A percentile compares a stretch with the other conserved stretches of the same genome.
Conservation (phyloP, 73 alveolate genomes). For the Effrenium voratum region DNA sequence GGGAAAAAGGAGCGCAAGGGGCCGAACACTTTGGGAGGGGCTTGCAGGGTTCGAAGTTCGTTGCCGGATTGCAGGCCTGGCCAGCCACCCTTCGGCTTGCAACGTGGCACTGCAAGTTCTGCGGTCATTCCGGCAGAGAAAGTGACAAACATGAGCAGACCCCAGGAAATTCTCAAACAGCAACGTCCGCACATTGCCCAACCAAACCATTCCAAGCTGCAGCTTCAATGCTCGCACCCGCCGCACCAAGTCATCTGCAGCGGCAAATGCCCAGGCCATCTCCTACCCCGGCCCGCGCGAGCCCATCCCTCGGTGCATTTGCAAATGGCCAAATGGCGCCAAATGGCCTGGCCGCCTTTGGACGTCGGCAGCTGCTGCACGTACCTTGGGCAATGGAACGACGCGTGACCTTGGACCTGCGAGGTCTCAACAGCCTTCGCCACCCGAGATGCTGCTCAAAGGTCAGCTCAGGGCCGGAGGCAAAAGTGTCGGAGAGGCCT, state of each 20-base stretch:
- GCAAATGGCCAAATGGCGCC: not conserved
- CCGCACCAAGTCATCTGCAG: not conserved
- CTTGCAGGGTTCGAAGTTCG: no score
- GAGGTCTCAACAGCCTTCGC: no score
- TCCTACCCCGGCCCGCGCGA: not conserved
- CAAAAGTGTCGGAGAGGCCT: conserved; percentile 48
- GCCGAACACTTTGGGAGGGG: no score
- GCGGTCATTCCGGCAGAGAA: no score
- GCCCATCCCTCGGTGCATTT: not conserved
- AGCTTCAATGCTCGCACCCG: conserved; percentile 22
- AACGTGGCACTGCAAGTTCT: no score
- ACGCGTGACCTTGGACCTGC: no score
- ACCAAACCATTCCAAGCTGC: not conserved
- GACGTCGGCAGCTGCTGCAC: conserved; percentile 51
- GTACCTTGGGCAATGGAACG: conserved; percentile 40
- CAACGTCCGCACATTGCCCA: not conserved
- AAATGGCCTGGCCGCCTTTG: conserved; percentile 47
- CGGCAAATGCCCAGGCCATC: conserved; percentile 17
- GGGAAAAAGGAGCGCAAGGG: no score
- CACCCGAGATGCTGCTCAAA: conserved; percentile 51
- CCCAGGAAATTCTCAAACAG: not conserved
- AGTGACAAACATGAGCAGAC: not conserved
- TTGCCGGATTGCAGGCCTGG: no score
- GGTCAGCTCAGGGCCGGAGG: conserved; percentile 85
- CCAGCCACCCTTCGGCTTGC: no score